Evolutionary conservation across 306 rosid genomes (phyloP), one percentile per base, ranked within the genome.

Genomic region (Prunus mongolica): DNA sequence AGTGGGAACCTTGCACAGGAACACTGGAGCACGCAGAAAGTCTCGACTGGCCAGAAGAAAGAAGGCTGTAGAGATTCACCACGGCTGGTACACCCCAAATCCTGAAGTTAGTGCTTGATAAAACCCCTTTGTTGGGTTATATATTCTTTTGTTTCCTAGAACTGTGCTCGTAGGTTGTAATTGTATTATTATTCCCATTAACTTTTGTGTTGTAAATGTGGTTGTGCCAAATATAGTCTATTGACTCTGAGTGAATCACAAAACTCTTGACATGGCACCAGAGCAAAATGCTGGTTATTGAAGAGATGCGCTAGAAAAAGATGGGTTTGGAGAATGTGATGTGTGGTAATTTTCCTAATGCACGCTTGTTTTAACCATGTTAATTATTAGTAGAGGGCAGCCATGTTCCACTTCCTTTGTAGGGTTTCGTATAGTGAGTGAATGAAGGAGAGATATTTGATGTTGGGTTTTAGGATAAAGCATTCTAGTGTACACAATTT

Each of bases 1-100:
- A 86, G 97, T 82, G 16, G 98, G 99, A 60, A 88, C 99, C 11
- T 68, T 96, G 72, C 99, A 96, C 84, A 80, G 92, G 80, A 96
- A 96, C 84, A 96, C 98, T 0, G 99, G 92, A 67, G 99, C 98
- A 8, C 82, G 86, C 41, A 88, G 98, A 75, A 96, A 96, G 84
- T 89, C 99, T 69, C 89, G 99, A 56, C 91, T 96, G 70, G 96
- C 99, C 22, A 86, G 98, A 78, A 87, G 93, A 70, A 96, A 96
- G 97, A 93, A 93, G 82, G 88, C 91, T 9, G 88, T 96, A 19
- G 99, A 89, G 84, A 86, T 91, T 72, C 99, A 92, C 82, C 97
- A 88, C 73, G 99, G 99, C 76, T 96, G 99, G 99, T 96, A 96
- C 64, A 54, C 88, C 69, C 97, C 97, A 12, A 80, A 75, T 54